phyloP scores from a whole-genome alignment of 192 early-diverging fungal genomes.

The Spizellomyces sp. region DNA sequence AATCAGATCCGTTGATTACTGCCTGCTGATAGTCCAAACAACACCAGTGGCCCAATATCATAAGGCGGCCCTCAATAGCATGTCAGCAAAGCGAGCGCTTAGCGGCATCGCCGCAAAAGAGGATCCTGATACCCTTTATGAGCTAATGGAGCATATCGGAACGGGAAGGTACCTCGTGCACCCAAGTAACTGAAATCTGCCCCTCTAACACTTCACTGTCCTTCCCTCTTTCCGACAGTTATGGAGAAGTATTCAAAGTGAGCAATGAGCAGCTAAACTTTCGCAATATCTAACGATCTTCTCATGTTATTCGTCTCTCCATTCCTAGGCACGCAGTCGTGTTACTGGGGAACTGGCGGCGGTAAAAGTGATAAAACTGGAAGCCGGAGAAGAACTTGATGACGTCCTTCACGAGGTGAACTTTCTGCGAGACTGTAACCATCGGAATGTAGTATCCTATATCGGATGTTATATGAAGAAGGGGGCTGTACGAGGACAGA shows the following conservation, averaged over 20 bases:
- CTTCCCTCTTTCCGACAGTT: constrained; percentile 25
- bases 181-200: not conserved
- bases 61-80: not conserved
- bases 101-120: constrained; percentile 41
- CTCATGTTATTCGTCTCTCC: not conserved
- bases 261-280: not conserved
- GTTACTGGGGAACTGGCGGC: constrained; percentile 47
- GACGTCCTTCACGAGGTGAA: constrained; percentile 65
- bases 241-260: constrained; percentile 63
- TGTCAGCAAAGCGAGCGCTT: constrained; percentile 21
- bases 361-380: constrained; percentile 61
- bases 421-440: constrained; percentile 56
- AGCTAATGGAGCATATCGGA: constrained; percentile 59
- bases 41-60: no score
- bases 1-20: no score
- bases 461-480: constrained; percentile 59
- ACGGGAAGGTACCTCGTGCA: constrained; percentile 46
- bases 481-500: constrained; percentile 54
- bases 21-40: no score
- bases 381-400: constrained; percentile 59
- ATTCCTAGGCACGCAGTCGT: constrained; percentile 18
- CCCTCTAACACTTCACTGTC: not conserved
- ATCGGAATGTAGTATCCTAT: constrained; percentile 58
- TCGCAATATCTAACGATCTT: not conserved
- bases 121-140: constrained; percentile 53